Percentiles rank a stretch among this genome's conserved stretches.
Conservation (phyloP, 192 early-diverging fungal genomes). For the Globomyces pollinis-pini region DNA sequence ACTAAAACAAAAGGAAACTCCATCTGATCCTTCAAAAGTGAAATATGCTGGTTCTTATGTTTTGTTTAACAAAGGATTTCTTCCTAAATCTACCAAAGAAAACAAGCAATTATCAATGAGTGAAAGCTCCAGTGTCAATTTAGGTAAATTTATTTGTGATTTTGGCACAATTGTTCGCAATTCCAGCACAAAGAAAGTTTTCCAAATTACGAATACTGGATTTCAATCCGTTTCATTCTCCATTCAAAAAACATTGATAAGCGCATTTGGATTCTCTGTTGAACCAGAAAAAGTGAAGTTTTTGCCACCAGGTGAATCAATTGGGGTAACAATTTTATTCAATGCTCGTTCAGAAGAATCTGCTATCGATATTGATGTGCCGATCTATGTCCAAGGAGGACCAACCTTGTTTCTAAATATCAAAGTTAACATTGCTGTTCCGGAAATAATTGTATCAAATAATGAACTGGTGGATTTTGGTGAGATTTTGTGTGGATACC, state of each 20-base stretch:
- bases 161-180: constrained; percentile 51
- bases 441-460: constrained; percentile 28
- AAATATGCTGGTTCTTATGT: constrained; percentile 42
- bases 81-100: constrained; percentile 12
- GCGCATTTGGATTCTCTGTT: constrained; percentile 38
- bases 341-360: constrained; percentile 34
- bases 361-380: constrained; percentile 25
- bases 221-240: constrained; percentile 28
- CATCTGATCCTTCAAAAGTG: constrained; percentile 12
- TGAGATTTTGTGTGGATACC: constrained; percentile 38
- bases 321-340: constrained; percentile 35
- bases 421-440: constrained; percentile 40
- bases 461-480: constrained; percentile 40
- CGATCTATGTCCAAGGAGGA: constrained; percentile 39
- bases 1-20: constrained; percentile 2
- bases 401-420: constrained; percentile 36
- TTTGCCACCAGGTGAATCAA: constrained; percentile 32
- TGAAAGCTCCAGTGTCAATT: constrained; percentile 32
- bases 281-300: constrained; percentile 47
- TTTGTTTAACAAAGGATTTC: constrained; percentile 28
- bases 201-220: constrained; percentile 36
- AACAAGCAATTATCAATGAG: constrained; percentile 2
- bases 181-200: constrained; percentile 30
- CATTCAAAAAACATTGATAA: constrained; percentile 28
- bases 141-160: constrained; percentile 38